A percentile compares a stretch with the other conserved stretches of the same genome.
Conservation (phyloP, 345 rosid species). For the Mercurialis annua region DNA sequence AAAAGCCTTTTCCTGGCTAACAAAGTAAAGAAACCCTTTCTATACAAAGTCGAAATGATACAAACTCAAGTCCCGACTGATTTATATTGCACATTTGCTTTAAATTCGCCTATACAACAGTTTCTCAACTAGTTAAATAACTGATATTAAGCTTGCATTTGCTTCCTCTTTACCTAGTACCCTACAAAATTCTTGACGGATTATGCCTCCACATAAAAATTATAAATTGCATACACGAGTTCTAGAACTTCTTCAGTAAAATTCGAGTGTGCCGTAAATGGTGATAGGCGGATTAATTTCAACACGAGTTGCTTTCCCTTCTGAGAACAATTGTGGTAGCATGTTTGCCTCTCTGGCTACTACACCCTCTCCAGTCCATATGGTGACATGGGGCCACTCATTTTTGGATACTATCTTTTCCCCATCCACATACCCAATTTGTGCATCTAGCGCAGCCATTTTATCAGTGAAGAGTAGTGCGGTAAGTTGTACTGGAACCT, state of each 20-base stretch:
- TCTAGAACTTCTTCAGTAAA: too few species aligned
- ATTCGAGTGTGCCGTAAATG: conserved; percentile 64
- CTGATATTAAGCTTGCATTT: neutral
- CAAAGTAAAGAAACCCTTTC: neutral
- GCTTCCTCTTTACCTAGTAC: neutral
- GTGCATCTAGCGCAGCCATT: conserved; percentile 79
- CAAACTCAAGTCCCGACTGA: neutral
- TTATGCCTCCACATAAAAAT: neutral
- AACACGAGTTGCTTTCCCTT: conserved; percentile 67
- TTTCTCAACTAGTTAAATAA: neutral
- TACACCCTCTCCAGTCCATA: conserved; percentile 80
- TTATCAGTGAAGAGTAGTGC: conserved; percentile 66
- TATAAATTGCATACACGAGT: too few species aligned
- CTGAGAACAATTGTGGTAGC: conserved; percentile 52
- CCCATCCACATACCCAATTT: conserved; percentile 59
- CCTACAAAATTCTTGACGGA: neutral
- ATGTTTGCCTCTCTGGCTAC: conserved; percentile 69
- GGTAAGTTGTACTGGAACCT: conserved; percentile 64
- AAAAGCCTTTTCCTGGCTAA: neutral
- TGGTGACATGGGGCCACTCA: conserved; percentile 84
- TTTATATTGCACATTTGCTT: neutral
- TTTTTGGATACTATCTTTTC: conserved; percentile 61
- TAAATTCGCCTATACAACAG: neutral
- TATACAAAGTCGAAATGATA: neutral
- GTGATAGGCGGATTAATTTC: conserved; percentile 65